These are phyloP conservation scores for Fragaria vesca DNA, from an alignment of 306 rosid species.

Conservation along the genomic window DNA sequence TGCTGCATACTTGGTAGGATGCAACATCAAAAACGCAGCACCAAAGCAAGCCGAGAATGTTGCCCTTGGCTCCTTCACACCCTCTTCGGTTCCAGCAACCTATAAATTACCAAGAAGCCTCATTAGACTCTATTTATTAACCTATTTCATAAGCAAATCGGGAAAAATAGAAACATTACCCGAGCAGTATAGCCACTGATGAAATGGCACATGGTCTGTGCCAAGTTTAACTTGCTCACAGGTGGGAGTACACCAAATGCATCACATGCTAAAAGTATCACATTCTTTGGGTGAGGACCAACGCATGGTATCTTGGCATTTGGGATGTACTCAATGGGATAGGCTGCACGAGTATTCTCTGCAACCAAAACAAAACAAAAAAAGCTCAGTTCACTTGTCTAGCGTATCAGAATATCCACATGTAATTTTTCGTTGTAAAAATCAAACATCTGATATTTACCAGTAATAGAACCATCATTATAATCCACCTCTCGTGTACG, in stretches of 20 bases:
- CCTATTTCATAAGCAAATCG: background rate
- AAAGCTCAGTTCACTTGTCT: background rate
- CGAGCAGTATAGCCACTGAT: constrained; percentile 90
- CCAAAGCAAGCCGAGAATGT: constrained; percentile 96
- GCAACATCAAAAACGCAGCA: constrained; percentile 87
- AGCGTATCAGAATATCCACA: background rate
- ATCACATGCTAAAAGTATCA: constrained; percentile 86
- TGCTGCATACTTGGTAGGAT: constrained; percentile 87
- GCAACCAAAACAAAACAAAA: constrained; percentile 22
- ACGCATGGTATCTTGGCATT: constrained; percentile 82
- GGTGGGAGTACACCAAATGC: constrained; percentile 97
- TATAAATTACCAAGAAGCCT: constrained; percentile 6
- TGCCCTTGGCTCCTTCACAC: constrained; percentile 83
- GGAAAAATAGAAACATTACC: constrained; percentile 32
- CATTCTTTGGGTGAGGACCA: constrained; percentile 89
- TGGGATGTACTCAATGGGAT: constrained; percentile 89
- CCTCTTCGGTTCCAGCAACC: constrained; percentile 99
- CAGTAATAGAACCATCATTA: constrained; percentile 75
- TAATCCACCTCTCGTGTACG: constrained; percentile 73
- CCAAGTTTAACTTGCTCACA: constrained; percentile 74
- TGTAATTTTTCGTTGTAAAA: background rate
- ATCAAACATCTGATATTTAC: constrained; percentile 26
- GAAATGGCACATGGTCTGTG: constrained; percentile 95
- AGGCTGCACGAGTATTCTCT: constrained; percentile 89
- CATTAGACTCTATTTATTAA: background rate